Percentiles rank a stretch among this genome's conserved stretches.
phyloP scores from a whole-genome alignment of 2,329 filamentous ascomycete species.

The Colletotrichum falcatum region DNA sequence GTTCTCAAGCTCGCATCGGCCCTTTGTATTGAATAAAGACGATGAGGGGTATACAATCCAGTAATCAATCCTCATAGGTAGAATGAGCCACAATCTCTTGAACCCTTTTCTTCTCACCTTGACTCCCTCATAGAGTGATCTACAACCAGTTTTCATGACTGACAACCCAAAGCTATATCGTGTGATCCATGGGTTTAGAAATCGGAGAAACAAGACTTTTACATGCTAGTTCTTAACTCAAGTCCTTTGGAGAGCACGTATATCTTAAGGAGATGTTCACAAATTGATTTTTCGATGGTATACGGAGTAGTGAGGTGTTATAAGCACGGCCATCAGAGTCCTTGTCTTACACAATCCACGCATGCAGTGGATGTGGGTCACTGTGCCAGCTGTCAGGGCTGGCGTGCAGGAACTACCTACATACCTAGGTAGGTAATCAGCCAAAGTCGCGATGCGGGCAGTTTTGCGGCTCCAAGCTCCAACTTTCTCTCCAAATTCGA shows the following conservation, averaged over 20 bases:
- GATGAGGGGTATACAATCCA: background rate
- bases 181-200: no score
- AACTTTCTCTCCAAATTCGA: slow-evolving; percentile 5
- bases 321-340: background rate
- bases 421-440: no score
- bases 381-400: background rate
- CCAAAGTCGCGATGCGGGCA: slow-evolving; percentile 15
- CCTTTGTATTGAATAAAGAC: background rate
- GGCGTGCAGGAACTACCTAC: background rate
- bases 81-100: background rate
- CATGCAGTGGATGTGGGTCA: no score
- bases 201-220: no score
- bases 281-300: no score
- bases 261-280: no score
- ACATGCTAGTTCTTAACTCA: no score
- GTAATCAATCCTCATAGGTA: background rate
- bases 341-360: background rate
- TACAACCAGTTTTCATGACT: background rate
- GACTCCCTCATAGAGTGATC: no score
- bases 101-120: background rate
- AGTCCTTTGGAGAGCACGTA: no score
- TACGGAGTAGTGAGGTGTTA: no score
- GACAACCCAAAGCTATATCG: background rate
- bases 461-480: background rate
- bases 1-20: background rate